Conservation (phyloP, 805 yeast genomes). For the Candida pseudofarinosa region DNA sequence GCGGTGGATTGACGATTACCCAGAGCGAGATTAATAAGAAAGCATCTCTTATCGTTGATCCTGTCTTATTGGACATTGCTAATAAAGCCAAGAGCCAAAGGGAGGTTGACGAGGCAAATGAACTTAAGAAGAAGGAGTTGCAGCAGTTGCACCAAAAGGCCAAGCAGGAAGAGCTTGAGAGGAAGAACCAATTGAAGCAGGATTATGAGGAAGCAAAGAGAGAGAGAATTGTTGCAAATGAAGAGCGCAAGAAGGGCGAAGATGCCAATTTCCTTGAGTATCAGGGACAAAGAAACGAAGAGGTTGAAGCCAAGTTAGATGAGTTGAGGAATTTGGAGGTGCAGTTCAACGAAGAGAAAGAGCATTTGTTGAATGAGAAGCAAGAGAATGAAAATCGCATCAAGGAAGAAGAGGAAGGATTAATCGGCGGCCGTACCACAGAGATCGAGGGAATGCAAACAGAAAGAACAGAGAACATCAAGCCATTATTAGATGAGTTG, state of each 20-base stretch:
- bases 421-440: slow-evolving; percentile 41
- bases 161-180: slow-evolving; percentile 23
- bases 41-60: slow-evolving; percentile 77
- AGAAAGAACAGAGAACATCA: slow-evolving; percentile 50
- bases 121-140: slow-evolving; percentile 33
- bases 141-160: slow-evolving; percentile 26
- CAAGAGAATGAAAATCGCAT: slow-evolving; percentile 43
- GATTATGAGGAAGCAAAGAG: slow-evolving; percentile 35
- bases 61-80: slow-evolving; percentile 73
- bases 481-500: slow-evolving; percentile 53
- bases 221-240: slow-evolving; percentile 28
- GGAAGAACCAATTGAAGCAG: slow-evolving; percentile 30
- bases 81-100: slow-evolving; percentile 70
- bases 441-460: slow-evolving; percentile 48
- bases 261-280: slow-evolving; percentile 24
- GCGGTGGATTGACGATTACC: slow-evolving; percentile 82
- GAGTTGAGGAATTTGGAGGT: slow-evolving; percentile 35
- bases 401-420: slow-evolving; percentile 39
- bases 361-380: slow-evolving; percentile 42
- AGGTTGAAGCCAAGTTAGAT: slow-evolving; percentile 22
- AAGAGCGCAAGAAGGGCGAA: slow-evolving; percentile 27
- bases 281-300: slow-evolving; percentile 26
- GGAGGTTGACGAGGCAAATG: slow-evolving; percentile 33
- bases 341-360: slow-evolving; percentile 37
- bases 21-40: slow-evolving; percentile 72